phyloP scores from a whole-genome alignment of 2,329 filamentous ascomycete genomes.

The Curvularia hawaiiensis region DNA sequence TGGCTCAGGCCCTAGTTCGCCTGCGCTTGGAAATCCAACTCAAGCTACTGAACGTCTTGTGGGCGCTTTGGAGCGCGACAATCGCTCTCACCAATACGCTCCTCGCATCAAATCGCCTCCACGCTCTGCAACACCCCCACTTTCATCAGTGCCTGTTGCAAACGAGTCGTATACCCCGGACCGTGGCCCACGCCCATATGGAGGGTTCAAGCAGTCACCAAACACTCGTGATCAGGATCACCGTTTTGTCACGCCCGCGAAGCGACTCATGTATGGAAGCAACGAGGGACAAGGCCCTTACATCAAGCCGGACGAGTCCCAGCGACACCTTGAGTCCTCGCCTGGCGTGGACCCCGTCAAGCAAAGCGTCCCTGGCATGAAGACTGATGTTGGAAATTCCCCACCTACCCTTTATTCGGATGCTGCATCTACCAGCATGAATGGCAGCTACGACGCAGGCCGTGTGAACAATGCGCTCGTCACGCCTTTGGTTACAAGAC shows the following conservation, averaged over 20 bases:
- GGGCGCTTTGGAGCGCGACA: constrained; percentile 41
- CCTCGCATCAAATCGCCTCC: constrained; percentile 48
- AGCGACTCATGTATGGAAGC: constrained; percentile 38
- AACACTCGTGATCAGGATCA: constrained; percentile 35
- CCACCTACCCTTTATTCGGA: constrained; percentile 47
- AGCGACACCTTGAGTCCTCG: constrained; percentile 36
- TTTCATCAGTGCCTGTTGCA: constrained; percentile 54
- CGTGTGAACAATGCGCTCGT: constrained; percentile 50
- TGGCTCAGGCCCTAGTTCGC: constrained; percentile 73
- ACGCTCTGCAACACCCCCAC: constrained; percentile 54
- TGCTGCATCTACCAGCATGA: constrained; percentile 36
- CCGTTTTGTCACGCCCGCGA: constrained; percentile 43
- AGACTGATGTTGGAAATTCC: constrained; percentile 42
- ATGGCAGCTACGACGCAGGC: constrained; percentile 32
- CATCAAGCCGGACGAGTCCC: constrained; percentile 31
- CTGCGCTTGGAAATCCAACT: constrained; percentile 56
- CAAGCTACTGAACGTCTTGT: constrained; percentile 58
- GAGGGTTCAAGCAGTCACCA: constrained; percentile 40
- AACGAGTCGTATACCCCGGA: constrained; percentile 61
- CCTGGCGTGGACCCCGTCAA: constrained; percentile 41
- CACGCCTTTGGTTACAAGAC: constrained; percentile 74
- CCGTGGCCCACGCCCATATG: constrained; percentile 53
- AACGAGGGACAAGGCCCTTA: constrained; percentile 31
- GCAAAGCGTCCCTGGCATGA: constrained; percentile 38
- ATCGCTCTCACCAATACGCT: constrained; percentile 16